Conservation (phyloP, 495 filamentous ascomycete genomes). For the Choiromyces venosus region DNA sequence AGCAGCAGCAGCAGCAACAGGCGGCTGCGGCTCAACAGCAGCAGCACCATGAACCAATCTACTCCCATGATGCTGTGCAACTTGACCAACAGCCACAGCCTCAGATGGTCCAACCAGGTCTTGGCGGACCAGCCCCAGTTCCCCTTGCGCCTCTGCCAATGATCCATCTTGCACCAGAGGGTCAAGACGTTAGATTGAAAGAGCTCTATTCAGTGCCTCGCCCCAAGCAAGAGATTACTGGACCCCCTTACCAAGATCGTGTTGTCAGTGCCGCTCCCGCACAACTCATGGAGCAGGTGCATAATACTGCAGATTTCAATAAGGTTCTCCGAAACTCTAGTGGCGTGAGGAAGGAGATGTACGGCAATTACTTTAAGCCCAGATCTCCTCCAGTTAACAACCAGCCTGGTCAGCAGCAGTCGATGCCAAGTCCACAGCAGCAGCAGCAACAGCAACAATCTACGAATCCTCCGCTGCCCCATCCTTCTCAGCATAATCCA, state of each 20-base stretch:
- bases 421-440: slow-evolving; percentile 49
- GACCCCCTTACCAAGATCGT: slow-evolving; percentile 81
- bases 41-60: slow-evolving; percentile 49
- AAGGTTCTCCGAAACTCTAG: slow-evolving; percentile 70
- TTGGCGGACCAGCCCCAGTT: slow-evolving; percentile 59
- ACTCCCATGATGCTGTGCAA: slow-evolving; percentile 63
- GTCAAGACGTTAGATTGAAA: slow-evolving; percentile 64
- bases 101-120: slow-evolving; percentile 63
- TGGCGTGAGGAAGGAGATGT: slow-evolving; percentile 61
- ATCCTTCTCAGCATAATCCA: slow-evolving; percentile 53
- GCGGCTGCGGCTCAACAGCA: slow-evolving; percentile 48
- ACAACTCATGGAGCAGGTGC: slow-evolving; percentile 84
- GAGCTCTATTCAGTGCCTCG: slow-evolving; percentile 81
- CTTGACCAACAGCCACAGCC: slow-evolving; percentile 51
- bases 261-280: slow-evolving; percentile 68
- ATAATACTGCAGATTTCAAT: slow-evolving; percentile 85
- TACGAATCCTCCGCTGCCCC: slow-evolving; percentile 50
- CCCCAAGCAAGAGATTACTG: slow-evolving; percentile 81
- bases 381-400: slow-evolving; percentile 56
- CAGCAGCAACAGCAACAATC: slow-evolving; percentile 45
- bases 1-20: slow-evolving; percentile 36
- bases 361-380: slow-evolving; percentile 60
- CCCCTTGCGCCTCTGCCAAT: slow-evolving; percentile 70
- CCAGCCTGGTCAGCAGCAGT: slow-evolving; percentile 57
- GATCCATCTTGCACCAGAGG: slow-evolving; percentile 65